Base-by-base conservation (phyloP, 1,284 basidiomycete species). In the Takashimella tepidaria region DNA sequence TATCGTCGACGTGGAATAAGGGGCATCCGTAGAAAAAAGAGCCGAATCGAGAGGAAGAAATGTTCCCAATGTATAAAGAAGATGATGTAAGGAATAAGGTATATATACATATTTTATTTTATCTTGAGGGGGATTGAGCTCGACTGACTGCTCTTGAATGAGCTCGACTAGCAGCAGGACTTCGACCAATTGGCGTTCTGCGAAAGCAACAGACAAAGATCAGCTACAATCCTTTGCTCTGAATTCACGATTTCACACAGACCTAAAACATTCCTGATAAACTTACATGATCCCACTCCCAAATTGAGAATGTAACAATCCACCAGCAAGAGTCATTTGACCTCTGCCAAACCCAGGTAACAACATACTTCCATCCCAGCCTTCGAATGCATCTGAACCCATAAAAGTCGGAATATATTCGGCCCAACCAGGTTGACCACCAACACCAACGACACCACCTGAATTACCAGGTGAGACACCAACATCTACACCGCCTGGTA, bases 271-370 rank as follows among this genome's bases (percentile, higher is more conserved):
- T n/a, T n/a, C n/a, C n/a, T n/a, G n/a, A n/a, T n/a, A n/a, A n/a
- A 66, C 73, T 72, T 61, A 75, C 72, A 76, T 75, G 57, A 76
- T 72, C 6, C 74, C 74, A 52, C 72, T 74, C 4, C 73, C 73
- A 55, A 69, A 73, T 59, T 74, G 73, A 19, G 62, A 65, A 54
- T 76, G 74, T 47, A 76, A 57, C 53, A 75, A 57, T 6, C 74
- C 74, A 0, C 74, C 74, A 16, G 67, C 63, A 5, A 76, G 55
- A 25, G 73, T 75, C 49, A 76, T 72, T 56, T 75, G 73, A 16
- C 67, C 69, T 37, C 72, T 48, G 0, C 72, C 73, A 50, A 76
- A 76, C 3, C 74, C 74, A 25, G 73, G 73, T 26, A 76, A 58
- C 20, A 76, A 56, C 69, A 76, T 69, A 20, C 61, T 65, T 8